Evolutionary conservation across 1,284 basidiomycete species (phyloP).

Genomic region (Trichosporon sp.): DNA sequence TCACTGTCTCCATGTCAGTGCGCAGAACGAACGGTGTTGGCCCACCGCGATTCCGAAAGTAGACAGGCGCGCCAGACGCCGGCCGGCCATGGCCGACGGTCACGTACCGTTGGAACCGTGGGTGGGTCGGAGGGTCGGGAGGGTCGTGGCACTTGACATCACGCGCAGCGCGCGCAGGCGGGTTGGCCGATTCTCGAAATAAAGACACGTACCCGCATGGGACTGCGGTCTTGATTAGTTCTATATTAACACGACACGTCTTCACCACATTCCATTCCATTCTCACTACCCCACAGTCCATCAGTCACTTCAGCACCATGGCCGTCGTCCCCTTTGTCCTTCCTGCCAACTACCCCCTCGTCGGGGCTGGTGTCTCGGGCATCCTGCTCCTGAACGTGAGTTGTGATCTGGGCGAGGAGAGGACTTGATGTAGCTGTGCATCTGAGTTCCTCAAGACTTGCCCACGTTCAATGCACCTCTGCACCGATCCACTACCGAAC

Average conservation of each 20-base stretch:
- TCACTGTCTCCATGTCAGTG: too few species aligned
- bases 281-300: neutral
- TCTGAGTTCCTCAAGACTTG: too few species aligned
- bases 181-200: neutral
- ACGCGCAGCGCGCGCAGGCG: too few species aligned
- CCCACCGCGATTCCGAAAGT: neutral
- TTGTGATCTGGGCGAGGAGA: neutral
- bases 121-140: too few species aligned
- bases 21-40: neutral
- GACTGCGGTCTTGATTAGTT: too few species aligned
- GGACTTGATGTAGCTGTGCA: neutral
- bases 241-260: too few species aligned
- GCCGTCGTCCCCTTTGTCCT: slow-evolving; percentile 10
- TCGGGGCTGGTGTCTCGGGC: slow-evolving; percentile 31
- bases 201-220: too few species aligned
- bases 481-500: too few species aligned
- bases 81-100: neutral
- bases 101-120: neutral
- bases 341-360: slow-evolving; percentile 33
- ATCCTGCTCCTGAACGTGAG: slow-evolving; percentile 30
- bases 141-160: neutral
- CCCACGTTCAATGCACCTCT: too few species aligned
- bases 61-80: neutral
- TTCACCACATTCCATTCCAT: neutral
- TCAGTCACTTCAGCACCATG: neutral